Percentiles rank a stretch among this genome's conserved stretches.
These are phyloP conservation scores for Backusella tarrabulga DNA, from an alignment of 192 early-diverging fungal genomes.

Conservation along the genomic window DNA sequence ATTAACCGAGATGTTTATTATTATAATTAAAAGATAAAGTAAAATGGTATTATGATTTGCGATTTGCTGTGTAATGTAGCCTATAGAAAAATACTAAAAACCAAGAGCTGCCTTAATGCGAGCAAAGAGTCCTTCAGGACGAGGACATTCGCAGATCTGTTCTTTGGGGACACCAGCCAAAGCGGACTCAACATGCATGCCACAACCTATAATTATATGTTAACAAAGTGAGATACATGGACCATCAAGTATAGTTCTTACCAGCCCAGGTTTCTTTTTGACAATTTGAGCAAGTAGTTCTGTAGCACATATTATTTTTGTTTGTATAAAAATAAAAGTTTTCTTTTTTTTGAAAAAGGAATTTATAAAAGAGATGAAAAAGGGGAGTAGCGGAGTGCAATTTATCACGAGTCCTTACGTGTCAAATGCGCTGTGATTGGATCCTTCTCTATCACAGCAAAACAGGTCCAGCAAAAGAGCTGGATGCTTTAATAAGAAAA, in stretches of 20 bases:
- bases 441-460: neutral
- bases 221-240: too few species aligned
- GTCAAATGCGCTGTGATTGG: neutral
- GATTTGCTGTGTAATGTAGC: neutral
- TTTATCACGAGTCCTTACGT: neutral
- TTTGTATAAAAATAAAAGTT: neutral
- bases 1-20: neutral
- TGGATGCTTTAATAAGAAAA: neutral
- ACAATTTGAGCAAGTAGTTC: neutral
- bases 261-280: constrained; percentile 10
- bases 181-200: neutral
- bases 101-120: neutral
- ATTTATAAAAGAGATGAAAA: neutral
- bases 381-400: neutral
- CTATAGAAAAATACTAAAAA: neutral
- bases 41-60: neutral
- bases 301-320: constrained; percentile 1
- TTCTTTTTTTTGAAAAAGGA: neutral
- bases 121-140: neutral
- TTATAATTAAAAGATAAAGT: neutral
- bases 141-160: constrained; percentile 7
- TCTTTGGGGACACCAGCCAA: neutral
- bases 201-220: neutral
- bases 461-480: neutral
- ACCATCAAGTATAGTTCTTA: neutral